Base-by-base conservation (phyloP, 225 moss, liverwort and hornwort species). In the Neckera pumila region DNA sequence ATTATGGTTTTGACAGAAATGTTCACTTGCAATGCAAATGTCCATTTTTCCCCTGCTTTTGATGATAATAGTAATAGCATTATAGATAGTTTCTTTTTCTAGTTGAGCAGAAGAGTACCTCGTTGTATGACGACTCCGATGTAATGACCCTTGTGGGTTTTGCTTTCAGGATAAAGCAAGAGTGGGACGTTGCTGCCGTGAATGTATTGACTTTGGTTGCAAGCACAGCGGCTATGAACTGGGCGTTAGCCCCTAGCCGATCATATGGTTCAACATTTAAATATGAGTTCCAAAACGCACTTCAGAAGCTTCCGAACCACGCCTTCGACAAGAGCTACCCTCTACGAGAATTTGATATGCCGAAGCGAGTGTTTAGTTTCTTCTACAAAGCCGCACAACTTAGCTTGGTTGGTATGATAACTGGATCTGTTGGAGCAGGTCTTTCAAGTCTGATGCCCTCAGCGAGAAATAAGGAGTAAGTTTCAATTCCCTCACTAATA, bases 291-390 rank as follows among this genome's bases (percentile, higher is more conserved):
- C 97, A 98, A 84, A 98, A 97, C 71, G 87, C 95, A 72, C 53
- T 98, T 67, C 97, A 98, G 80, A 98, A 98, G 95, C 94, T 98
- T 53, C 98, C 98, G 40, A 97, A 98, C 79, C 87, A 98, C 81
- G 96, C 93, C 47, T 98, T 98, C 77, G 98, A 97, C 82, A 91
- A 93, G 89, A 97, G 97, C 80, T 98, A 98, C 84, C 98, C 98
- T 63, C 87, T 98, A 26, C 92, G 97, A 85, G 92, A 97, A 80
- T 98, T 98, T 90, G 95, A 95, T 79, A 93, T 90, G 90, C 90
- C 92, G 51, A 97, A 97, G 91, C 91, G 98, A 86, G 91, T 98
- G 51, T 94, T 89, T 22, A 90, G 97, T 75, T 98, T 97, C 87
- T 94, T 98, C 88, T 97, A 95, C 89, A 98, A 97, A 87, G 91